Conservation (phyloP, 1,284 basidiomycete species). For the Butyriboletus appendiculatus region DNA sequence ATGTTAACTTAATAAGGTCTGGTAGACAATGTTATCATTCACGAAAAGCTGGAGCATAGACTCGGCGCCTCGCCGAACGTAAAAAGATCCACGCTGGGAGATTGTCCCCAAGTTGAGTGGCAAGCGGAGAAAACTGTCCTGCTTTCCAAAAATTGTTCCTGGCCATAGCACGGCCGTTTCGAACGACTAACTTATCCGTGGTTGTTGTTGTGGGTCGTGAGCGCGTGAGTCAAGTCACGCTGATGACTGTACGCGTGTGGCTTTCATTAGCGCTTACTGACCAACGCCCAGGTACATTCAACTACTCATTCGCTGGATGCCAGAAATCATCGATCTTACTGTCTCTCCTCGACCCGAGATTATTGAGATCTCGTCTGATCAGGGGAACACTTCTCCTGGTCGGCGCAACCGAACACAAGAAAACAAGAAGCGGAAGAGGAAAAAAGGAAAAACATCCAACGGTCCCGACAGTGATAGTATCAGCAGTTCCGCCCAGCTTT, state of each 20-base stretch:
- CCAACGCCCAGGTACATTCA: background rate
- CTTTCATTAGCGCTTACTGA: too few species aligned
- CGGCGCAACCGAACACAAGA: constrained; percentile 4
- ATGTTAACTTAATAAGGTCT: too few species aligned
- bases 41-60: too few species aligned
- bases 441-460: constrained; percentile 18
- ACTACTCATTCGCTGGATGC: constrained; percentile 19
- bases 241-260: too few species aligned
- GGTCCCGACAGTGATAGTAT: constrained; percentile 7
- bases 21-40: background rate
- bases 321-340: constrained; percentile 35
- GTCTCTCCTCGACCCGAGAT: constrained; percentile 28
- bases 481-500: constrained; percentile 14
- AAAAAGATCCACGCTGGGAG: background rate
- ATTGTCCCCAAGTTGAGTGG: background rate
- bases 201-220: background rate
- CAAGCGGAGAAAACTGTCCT: background rate
- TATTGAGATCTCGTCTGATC: constrained; percentile 34
- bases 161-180: background rate
- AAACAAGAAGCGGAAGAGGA: constrained; percentile 22
- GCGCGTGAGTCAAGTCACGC: background rate
- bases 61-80: background rate
- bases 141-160: background rate
- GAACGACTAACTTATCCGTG: background rate
- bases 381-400: constrained; percentile 5